Evolutionary conservation across 306 rosid species (phyloP), one percentile per base, ranked within the genome.

Genomic region (Cucurbita ficifolia): DNA sequence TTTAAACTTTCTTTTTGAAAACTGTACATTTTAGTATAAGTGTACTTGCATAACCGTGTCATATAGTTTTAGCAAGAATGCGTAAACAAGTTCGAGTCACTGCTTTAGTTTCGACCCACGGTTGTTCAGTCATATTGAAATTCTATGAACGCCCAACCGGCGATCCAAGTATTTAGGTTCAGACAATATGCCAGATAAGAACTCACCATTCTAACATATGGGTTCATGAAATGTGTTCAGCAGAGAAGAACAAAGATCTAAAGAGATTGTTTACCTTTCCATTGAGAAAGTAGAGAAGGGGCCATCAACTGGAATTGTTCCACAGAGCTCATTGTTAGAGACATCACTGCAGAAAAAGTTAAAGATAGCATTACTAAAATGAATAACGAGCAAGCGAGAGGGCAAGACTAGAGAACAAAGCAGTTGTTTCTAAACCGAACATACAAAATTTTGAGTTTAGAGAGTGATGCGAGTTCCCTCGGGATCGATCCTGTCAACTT

Each of bases 221-320:
- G 17, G 3, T 43, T 8, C 58, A 49, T 49, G 43, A 12, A 45
- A 59, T 40, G 0, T 19, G 53, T 29, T 39, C 14, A 46, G 49
- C 21, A 46, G 49, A 17, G 36, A 54, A 76, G 22, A 75, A 54
- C 39, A 43, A 22, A 45, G 74, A 50, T 59, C 40, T 53, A 19
- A 63, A 14, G 73, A 63, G 40, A 24, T 17, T 33, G 60, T 11
- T 63, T 81, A 88, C 99, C 99, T 88, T 83, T 85, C 88, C 82
- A 83, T 73, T 36, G 96, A 84, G 77, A 95, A 91, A 75, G 92
- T 80, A n/a, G 87, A 69, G 29, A 91, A 95, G 62, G 95, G 95
- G 12, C 99, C 99, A 80, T 95, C 92, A 39, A 89, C 88, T 12
- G 99, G 99, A 75, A 91, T 84, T 74, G 96, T 95, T 82, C 99